These are phyloP conservation scores for Podochytrium sp. DNA, from an alignment of 192 early-diverging fungal genomes.

Conservation along the genomic window DNA sequence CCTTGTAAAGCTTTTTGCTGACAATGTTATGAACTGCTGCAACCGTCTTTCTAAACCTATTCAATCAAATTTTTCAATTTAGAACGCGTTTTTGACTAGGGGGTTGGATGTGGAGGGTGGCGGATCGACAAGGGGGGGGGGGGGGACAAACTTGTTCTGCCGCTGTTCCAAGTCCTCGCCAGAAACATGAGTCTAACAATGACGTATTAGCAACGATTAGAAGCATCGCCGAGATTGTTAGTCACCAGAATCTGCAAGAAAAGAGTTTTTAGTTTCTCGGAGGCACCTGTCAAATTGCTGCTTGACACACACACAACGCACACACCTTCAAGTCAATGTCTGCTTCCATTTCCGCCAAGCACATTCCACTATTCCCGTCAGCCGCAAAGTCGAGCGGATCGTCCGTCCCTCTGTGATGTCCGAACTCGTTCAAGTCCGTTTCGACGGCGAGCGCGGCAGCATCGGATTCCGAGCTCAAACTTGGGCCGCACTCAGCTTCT, in stretches of 20 bases:
- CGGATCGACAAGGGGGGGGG: not conserved
- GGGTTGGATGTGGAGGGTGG: not conserved
- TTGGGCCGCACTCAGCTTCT: not conserved
- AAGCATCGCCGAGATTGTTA: not conserved
- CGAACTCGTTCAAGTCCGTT: not conserved
- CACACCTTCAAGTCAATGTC: slow-evolving; percentile 25
- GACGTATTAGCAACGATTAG: not conserved
- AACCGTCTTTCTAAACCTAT: slow-evolving; percentile 46
- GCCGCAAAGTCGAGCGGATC: not conserved
- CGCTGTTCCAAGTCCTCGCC: slow-evolving; percentile 17
- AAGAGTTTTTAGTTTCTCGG: not conserved
- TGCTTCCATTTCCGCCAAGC: slow-evolving; percentile 6
- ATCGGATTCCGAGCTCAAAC: not conserved
- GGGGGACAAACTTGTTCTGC: slow-evolving; percentile 8
- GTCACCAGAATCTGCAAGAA: not conserved
- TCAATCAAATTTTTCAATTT: not conserved
- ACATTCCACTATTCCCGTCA: not conserved
- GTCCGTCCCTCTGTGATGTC: not conserved
- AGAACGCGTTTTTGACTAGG: not conserved
- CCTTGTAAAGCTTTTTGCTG: slow-evolving; percentile 48
- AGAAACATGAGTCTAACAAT: slow-evolving; percentile 6
- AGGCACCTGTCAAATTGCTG: not conserved
- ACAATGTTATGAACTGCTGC: slow-evolving; percentile 48
- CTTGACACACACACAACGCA: not conserved
- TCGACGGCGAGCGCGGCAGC: not conserved